A percentile compares a stretch with the other conserved stretches of the same genome.
These are phyloP conservation scores for Capsicum pubescens DNA, from an alignment of 257 asterid genomes.

Conservation along the genomic window DNA sequence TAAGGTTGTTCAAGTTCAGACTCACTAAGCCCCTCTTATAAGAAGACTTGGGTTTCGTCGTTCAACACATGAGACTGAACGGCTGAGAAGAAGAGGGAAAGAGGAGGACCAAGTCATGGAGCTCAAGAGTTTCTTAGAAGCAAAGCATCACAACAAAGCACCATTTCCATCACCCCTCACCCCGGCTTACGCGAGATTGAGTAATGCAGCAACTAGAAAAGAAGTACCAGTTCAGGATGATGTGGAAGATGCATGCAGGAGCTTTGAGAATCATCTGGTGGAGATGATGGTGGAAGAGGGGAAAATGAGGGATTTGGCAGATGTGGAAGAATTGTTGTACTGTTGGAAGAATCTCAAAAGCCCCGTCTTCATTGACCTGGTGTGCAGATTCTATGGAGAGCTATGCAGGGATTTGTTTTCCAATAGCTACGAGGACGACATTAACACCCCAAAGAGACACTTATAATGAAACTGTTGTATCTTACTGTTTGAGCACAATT, in stretches of 20 bases:
- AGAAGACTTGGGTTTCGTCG: slow-evolving; percentile 40
- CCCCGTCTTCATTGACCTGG: slow-evolving; percentile 66
- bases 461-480: slow-evolving; percentile 4
- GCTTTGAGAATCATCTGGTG: slow-evolving; percentile 70
- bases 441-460: slow-evolving; percentile 13
- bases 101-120: slow-evolving; percentile 51
- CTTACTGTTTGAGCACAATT: not conserved
- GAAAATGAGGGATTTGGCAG: slow-evolving; percentile 56
- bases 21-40: slow-evolving; percentile 60
- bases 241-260: slow-evolving; percentile 69
- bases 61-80: slow-evolving; percentile 16
- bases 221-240: slow-evolving; percentile 32
- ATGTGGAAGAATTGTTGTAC: slow-evolving; percentile 73
- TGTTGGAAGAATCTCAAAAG: slow-evolving; percentile 69
- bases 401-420: slow-evolving; percentile 73
- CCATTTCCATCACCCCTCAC: slow-evolving; percentile 78
- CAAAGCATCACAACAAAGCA: slow-evolving; percentile 42
- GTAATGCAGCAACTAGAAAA: slow-evolving; percentile 28
- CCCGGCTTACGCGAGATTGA: slow-evolving; percentile 62
- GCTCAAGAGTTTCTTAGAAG: slow-evolving; percentile 62
- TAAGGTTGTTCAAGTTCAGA: slow-evolving; percentile 48
- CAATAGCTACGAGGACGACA: slow-evolving; percentile 34
- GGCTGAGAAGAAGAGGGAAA: slow-evolving; percentile 29
- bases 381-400: slow-evolving; percentile 71
- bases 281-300: slow-evolving; percentile 78